Conservation (phyloP, 441 rosid species). For the Croton laevigatus region DNA sequence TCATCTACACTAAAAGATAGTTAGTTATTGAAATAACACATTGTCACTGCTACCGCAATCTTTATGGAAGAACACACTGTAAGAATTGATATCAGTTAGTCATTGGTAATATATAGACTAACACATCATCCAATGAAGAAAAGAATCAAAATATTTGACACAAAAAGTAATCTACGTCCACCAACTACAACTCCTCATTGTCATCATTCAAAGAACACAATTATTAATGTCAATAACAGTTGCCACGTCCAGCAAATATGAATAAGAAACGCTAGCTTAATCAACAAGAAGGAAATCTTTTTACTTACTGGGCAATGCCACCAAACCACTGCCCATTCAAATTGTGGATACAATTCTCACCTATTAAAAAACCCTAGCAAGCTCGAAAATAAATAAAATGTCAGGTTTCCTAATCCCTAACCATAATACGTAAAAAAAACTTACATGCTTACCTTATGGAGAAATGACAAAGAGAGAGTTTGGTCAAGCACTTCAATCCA, state of each 20-base stretch:
- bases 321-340: neutral
- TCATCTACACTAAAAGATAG: neutral
- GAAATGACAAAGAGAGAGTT: conserved; percentile 86
- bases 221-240: neutral
- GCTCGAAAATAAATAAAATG: conserved; percentile 2
- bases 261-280: neutral
- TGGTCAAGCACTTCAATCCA: conserved; percentile 75
- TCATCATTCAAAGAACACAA: neutral
- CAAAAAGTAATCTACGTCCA: neutral
- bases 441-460: conserved; percentile 60
- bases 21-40: neutral
- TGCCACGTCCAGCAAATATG: neutral
- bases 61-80: neutral
- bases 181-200: neutral
- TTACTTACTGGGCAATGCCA: neutral
- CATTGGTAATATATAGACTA: neutral
- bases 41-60: neutral
- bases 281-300: neutral
- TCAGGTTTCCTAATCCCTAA: conserved; percentile 1
- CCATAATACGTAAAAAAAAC: neutral
- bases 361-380: neutral
- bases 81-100: neutral
- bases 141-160: neutral
- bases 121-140: neutral
- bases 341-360: neutral